Base-by-base conservation (phyloP, 352 stramenopile species). In the Elongisporangium anandrum region DNA sequence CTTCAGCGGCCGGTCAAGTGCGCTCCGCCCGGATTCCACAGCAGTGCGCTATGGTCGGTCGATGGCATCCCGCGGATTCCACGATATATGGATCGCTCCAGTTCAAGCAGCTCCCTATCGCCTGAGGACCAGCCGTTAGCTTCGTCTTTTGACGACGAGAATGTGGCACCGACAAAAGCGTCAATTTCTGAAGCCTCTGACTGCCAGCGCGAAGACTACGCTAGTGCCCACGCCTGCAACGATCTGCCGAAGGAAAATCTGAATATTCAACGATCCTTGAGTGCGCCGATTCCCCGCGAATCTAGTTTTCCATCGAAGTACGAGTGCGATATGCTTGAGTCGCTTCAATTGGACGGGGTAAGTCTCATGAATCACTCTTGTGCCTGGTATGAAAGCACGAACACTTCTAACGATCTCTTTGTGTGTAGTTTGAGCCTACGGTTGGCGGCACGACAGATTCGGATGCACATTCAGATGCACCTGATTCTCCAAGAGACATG, bases 401-500 rank as follows among this genome's bases (percentile, higher is more conserved):
- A 12, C 2, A 12, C 16, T 7, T 12, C 10, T 45, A 45, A 45
- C 34, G 34, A n/a, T n/a, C n/a, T n/a, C n/a, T 45, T 16, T 45
- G 34, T 45, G 34, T 45, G 34, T 45, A 45, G 34, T 45, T 45
- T 45, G 34, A 45, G 10, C 34, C 34, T 17, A 45, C 34, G 1
- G 34, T 45, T 45, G 34, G 10, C 34, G 34, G 34, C 34, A 45
- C 34, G 34, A 45, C 34, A 45, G 34, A 45, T 12, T 45, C 34
- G 13, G 34, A 45, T 17, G 34, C 34, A 17, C 34, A 45, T 12
- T 45, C 34, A 12, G 34, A 45, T 12, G 7, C 34, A 17, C 34
- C 34, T 45, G 34, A 45, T 45, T 45, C 34, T 45, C 34, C 34
- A 4, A 15, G 34, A 4, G 60, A 77, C 64, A 73, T 70, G 41